phyloP scores from a whole-genome alignment of 805 yeast genomes.

The Hanseniaspora clermontiae region DNA sequence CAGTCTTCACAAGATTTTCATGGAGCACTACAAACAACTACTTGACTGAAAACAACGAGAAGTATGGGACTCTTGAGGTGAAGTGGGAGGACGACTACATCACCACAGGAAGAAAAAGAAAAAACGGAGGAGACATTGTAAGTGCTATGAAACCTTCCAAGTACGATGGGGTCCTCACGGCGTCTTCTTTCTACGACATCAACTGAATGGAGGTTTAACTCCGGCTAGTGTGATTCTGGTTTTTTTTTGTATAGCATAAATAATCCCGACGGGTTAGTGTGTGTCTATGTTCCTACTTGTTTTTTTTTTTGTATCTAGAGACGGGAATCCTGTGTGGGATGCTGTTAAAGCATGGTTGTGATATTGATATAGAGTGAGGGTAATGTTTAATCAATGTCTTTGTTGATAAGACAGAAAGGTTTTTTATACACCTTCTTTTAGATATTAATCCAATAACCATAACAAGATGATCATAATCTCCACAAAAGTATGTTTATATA shows the following conservation, averaged over 20 bases:
- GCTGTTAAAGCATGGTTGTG: too few relatives aligned
- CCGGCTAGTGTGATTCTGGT: neutral
- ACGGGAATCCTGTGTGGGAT: too few relatives aligned
- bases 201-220: neutral
- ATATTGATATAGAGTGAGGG: too few relatives aligned
- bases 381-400: too few relatives aligned
- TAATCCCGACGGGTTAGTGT: neutral
- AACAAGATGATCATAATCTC: too few relatives aligned
- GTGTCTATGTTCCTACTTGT: too few relatives aligned
- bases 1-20: constrained; percentile 61
- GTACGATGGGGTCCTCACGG: neutral
- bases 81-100: constrained; percentile 44
- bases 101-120: constrained; percentile 23
- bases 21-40: constrained; percentile 89
- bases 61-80: constrained; percentile 37
- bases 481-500: too few relatives aligned
- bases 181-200: constrained; percentile 2
- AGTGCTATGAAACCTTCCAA: neutral
- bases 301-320: too few relatives aligned
- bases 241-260: neutral
- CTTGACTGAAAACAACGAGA: constrained; percentile 33
- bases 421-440: neutral
- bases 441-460: too few relatives aligned
- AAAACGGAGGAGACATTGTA: constrained; percentile 7
- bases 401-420: too few relatives aligned